Evolutionary conservation across 139 green algal genomes (phyloP).

Genomic region (Coelastrella sp.): DNA sequence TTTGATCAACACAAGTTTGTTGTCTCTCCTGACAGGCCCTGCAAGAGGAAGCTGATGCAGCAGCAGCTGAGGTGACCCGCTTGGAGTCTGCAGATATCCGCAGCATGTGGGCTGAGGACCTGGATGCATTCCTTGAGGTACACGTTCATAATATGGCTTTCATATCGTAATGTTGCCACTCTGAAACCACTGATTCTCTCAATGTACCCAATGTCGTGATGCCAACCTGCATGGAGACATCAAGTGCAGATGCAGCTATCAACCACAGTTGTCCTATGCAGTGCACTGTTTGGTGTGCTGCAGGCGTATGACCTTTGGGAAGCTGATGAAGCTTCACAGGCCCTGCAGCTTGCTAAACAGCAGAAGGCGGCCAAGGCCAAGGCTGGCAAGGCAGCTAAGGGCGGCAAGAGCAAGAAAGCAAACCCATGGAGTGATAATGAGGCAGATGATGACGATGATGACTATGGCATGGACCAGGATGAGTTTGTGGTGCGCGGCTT

Average conservation of each 20-base stretch:
- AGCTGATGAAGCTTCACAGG: constrained; percentile 56
- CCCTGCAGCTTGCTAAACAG: constrained; percentile 52
- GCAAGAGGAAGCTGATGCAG: constrained; percentile 41
- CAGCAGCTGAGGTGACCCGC: constrained; percentile 35
- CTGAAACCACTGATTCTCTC: no score
- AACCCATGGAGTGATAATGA: constrained; percentile 59
- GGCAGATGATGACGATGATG: constrained; percentile 19
- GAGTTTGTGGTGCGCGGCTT: constrained; percentile 13
- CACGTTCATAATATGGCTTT: neutral
- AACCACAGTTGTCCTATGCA: no score
- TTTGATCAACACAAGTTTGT: no score
- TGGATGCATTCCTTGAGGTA: constrained; percentile 84
- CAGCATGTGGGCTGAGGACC: constrained; percentile 85
- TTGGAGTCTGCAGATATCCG: constrained; percentile 16
- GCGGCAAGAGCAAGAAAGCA: constrained; percentile 52
- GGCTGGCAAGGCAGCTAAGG: constrained; percentile 5
- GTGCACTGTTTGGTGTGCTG: neutral
- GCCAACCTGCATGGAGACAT: no score
- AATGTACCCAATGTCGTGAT: no score
- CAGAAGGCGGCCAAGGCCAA: constrained; percentile 55
- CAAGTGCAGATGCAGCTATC: no score
- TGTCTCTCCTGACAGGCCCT: neutral
- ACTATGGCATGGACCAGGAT: constrained; percentile 44
- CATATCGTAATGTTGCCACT: no score
- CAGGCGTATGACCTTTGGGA: constrained; percentile 67